Percentiles rank a stretch among this genome's conserved stretches.
Evolutionary conservation across 2,329 filamentous ascomycete genomes (phyloP).

Genomic region (Endothia cerciana): DNA sequence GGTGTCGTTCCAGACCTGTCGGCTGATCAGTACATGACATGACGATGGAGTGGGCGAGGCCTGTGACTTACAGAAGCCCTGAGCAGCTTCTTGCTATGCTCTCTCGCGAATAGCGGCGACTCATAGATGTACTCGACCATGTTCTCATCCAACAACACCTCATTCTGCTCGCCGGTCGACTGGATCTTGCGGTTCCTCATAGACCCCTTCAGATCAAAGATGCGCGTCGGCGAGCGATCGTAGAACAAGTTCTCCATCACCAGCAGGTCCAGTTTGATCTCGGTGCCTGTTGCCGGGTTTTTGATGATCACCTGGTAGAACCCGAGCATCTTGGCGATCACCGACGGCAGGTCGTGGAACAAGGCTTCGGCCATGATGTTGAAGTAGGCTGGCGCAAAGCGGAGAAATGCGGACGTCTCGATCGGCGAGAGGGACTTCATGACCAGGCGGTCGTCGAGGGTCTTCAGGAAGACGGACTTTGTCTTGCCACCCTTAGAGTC

Average conservation of each 20-base stretch:
- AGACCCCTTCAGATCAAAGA: constrained; percentile 94
- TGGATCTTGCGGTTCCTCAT: constrained; percentile 99
- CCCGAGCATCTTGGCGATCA: constrained; percentile 98
- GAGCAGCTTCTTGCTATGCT: constrained; percentile 94
- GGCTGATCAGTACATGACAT: background rate
- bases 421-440: constrained; percentile 89
- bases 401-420: constrained; percentile 91
- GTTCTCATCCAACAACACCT: constrained; percentile 96
- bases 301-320: constrained; percentile 98
- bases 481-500: constrained; percentile 98
- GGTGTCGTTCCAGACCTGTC: constrained; percentile 86
- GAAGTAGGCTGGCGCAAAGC: constrained; percentile 96
- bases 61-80: constrained; percentile 65
- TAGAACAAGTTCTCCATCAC: constrained; percentile 99
- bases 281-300: constrained; percentile 86
- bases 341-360: constrained; percentile 92
- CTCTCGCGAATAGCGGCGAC: constrained; percentile 89
- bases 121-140: constrained; percentile 99
- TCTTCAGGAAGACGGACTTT: constrained; percentile 96
- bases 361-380: constrained; percentile 95
- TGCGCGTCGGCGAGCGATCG: constrained; percentile 84
- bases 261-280: constrained; percentile 92
- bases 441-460: constrained; percentile 89
- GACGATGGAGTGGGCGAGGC: background rate
- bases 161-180: constrained; percentile 91